Evolutionary conservation across 371 early-diverging fungal species (phyloP).

Genomic region (Nematocida sp.): DNA sequence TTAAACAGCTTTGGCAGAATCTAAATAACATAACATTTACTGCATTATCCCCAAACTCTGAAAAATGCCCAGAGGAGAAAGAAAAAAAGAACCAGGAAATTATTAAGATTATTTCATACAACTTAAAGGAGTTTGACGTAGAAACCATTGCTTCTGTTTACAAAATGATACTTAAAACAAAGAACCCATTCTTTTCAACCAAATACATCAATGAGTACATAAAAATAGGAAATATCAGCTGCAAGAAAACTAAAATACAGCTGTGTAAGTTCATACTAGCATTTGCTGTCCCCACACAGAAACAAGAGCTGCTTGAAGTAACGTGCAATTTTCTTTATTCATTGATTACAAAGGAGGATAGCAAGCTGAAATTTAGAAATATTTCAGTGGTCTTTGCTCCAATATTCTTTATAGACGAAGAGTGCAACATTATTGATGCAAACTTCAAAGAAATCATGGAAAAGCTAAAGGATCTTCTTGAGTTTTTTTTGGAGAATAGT

Average conservation of each 20-base stretch:
- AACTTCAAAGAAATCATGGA: slow-evolving; percentile 43
- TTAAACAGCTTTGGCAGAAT: not conserved
- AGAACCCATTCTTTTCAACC: slow-evolving; percentile 31
- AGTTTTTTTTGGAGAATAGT: slow-evolving; percentile 49
- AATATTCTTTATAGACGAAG: slow-evolving; percentile 55
- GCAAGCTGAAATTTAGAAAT: slow-evolving; percentile 30
- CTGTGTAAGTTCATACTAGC: slow-evolving; percentile 27
- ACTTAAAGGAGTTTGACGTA: slow-evolving; percentile 26
- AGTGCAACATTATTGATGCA: not conserved
- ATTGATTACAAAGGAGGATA: slow-evolving; percentile 17
- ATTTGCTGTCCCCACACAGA: slow-evolving; percentile 1
- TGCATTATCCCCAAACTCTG: not conserved
- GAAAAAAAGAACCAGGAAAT: slow-evolving; percentile 14
- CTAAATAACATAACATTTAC: slow-evolving; percentile 1
- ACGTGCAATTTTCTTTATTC: slow-evolving; percentile 16
- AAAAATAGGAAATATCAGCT: not conserved
- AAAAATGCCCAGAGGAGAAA: slow-evolving; percentile 13
- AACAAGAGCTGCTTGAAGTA: slow-evolving; percentile 25
- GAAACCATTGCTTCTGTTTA: slow-evolving; percentile 25
- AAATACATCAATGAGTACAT: slow-evolving; percentile 35
- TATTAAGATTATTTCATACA: slow-evolving; percentile 7
- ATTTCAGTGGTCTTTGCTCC: slow-evolving; percentile 49
- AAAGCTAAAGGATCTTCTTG: slow-evolving; percentile 4
- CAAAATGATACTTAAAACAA: slow-evolving; percentile 25
- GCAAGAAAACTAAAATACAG: not conserved